These are phyloP conservation scores for Yamadazyma tumulicola DNA, from an alignment of 805 yeast species.

Conservation along the genomic window DNA sequence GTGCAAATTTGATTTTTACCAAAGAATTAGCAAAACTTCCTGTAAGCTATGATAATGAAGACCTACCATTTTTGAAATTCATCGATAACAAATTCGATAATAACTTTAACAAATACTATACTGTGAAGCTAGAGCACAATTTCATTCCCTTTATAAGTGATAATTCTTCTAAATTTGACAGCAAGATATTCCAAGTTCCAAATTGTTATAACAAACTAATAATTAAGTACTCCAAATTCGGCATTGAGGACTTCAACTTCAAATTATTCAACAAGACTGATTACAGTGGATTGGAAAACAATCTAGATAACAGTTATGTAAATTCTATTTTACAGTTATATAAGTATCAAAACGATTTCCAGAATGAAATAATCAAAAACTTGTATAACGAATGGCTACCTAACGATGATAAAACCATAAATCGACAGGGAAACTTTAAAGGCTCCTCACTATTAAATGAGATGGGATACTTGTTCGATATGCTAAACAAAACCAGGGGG, in stretches of 20 bases:
- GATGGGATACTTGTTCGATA: slow-evolving; percentile 84
- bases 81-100: slow-evolving; percentile 13
- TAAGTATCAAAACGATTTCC: slow-evolving; percentile 71
- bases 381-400: slow-evolving; percentile 49
- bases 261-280: slow-evolving; percentile 71
- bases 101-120: slow-evolving; percentile 10
- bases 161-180: slow-evolving; percentile 8
- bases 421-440: slow-evolving; percentile 27
- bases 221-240: slow-evolving; percentile 82
- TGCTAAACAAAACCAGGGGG: slow-evolving; percentile 81
- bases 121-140: slow-evolving; percentile 9
- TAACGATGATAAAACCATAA: slow-evolving; percentile 28
- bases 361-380: slow-evolving; percentile 56
- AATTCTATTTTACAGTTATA: slow-evolving; percentile 79
- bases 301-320: slow-evolving; percentile 66
- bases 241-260: slow-evolving; percentile 92
- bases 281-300: slow-evolving; percentile 82
- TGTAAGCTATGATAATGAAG: slow-evolving; percentile 15
- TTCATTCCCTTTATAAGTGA: slow-evolving; percentile 14
- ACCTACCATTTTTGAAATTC: slow-evolving; percentile 13
- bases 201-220: slow-evolving; percentile 72
- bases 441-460: slow-evolving; percentile 67
- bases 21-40: slow-evolving; percentile 61
- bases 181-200: slow-evolving; percentile 43
- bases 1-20: slow-evolving; percentile 56